A percentile compares a stretch with the other conserved stretches of the same genome.
Conservation (phyloP, 192 early-diverging fungal species). For the Coemansia erecta region DNA sequence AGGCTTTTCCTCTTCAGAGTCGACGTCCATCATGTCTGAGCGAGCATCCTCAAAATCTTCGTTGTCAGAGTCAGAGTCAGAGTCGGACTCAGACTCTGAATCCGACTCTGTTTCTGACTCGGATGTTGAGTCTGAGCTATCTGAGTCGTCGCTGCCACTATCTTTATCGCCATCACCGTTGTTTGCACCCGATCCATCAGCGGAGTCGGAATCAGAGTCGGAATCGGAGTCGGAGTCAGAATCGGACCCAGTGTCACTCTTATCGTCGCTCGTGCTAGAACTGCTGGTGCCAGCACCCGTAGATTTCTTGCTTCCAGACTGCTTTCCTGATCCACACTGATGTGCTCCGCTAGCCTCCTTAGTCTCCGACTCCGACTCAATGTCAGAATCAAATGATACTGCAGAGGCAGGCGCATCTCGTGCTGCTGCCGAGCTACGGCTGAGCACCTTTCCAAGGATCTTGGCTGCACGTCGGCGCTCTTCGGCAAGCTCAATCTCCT, state of each 20-base stretch:
- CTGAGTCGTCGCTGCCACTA: background rate
- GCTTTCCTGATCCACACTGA: slow-evolving; percentile 12
- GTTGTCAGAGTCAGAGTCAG: slow-evolving; percentile 10
- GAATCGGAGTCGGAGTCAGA: slow-evolving; percentile 11
- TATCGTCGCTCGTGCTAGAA: slow-evolving; percentile 1
- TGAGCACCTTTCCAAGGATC: slow-evolving; percentile 23
- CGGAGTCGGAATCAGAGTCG: slow-evolving; percentile 4
- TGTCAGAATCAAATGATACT: slow-evolving; percentile 10
- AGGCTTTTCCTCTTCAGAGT: background rate
- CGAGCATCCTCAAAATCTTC: slow-evolving; percentile 2
- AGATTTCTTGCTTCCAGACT: slow-evolving; percentile 1
- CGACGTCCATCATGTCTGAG: slow-evolving; percentile 33
- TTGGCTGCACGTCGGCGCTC: slow-evolving; percentile 41
- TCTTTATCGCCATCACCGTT: background rate
- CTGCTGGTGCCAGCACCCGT: background rate
- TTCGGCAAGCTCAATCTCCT: slow-evolving; percentile 19
- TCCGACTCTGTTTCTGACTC: slow-evolving; percentile 16
- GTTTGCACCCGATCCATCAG: background rate
- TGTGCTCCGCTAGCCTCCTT: background rate
- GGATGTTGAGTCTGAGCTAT: slow-evolving; percentile 3
- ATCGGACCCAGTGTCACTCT: slow-evolving; percentile 6
- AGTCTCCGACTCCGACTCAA: background rate
- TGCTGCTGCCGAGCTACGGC: background rate
- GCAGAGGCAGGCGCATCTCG: background rate
- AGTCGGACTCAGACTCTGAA: slow-evolving; percentile 11